Evolutionary conservation across 176 grass and related monocot genomes (phyloP).

Genomic region (Thalia dealbata): DNA sequence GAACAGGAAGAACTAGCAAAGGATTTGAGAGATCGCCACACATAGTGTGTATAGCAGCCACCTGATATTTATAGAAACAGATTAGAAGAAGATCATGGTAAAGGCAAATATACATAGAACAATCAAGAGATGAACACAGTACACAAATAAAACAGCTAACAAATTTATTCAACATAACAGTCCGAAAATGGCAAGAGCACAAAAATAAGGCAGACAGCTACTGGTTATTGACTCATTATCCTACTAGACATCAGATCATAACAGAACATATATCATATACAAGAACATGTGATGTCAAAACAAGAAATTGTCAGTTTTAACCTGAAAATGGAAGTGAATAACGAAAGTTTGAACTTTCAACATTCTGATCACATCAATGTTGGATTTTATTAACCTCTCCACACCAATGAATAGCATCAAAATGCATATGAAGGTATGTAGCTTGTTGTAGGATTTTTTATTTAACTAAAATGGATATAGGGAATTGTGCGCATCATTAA

Average conservation of each 20-base stretch:
- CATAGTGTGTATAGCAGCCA: slow-evolving; percentile 36
- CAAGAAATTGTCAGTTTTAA: neutral
- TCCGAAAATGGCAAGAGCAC: neutral
- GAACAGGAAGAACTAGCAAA: slow-evolving; percentile 55
- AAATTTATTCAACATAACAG: neutral
- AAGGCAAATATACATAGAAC: slow-evolving; percentile 13
- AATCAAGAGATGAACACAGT: neutral
- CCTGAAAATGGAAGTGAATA: neutral
- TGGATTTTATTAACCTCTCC: no score
- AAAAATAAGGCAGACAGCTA: neutral
- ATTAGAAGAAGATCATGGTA: slow-evolving; percentile 1
- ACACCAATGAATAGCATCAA: no score
- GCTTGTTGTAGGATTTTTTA: no score
- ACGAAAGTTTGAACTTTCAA: neutral
- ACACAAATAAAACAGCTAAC: no score
- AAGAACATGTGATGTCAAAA: neutral
- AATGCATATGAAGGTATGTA: no score
- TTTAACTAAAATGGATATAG: no score
- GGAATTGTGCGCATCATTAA: neutral
- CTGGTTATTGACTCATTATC: neutral
- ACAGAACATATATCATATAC: neutral
- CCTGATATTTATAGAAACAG: slow-evolving; percentile 26
- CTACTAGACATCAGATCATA: neutral
- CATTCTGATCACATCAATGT: neutral
- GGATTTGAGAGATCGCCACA: slow-evolving; percentile 42